A percentile compares a stretch with the other conserved stretches of the same genome.
Evolutionary conservation across 1,139 yeast genomes (phyloP).

Genomic region (Chernovozyma aurita): DNA sequence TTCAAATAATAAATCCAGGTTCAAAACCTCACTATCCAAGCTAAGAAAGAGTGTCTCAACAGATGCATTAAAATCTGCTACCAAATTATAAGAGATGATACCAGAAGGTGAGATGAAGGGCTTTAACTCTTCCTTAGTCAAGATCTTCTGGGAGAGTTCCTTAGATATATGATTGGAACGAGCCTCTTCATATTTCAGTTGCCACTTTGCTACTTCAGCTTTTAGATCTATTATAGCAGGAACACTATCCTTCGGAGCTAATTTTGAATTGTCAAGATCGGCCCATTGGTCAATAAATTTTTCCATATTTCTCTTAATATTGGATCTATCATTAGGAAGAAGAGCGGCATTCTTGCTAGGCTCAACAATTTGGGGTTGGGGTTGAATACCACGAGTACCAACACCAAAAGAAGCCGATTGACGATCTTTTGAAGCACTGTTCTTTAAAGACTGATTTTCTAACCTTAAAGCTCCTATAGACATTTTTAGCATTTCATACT

Average conservation of each 20-base stretch:
- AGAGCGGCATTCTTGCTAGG: neutral
- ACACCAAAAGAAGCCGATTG: neutral
- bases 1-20: conserved; percentile 48
- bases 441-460: conserved; percentile 38
- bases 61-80: conserved; percentile 44
- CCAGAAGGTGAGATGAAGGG: conserved; percentile 37
- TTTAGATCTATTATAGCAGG: conserved; percentile 20
- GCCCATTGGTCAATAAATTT: conserved; percentile 27
- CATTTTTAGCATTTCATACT: conserved; percentile 25
- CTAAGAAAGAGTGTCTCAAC: conserved; percentile 41
- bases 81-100: conserved; percentile 38
- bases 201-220: conserved; percentile 39
- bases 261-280: conserved; percentile 16
- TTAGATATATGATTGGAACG: conserved; percentile 26
- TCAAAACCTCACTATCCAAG: conserved; percentile 28
- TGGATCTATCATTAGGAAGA: neutral
- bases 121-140: conserved; percentile 23
- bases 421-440: conserved; percentile 15
- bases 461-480: conserved; percentile 34
- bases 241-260: conserved; percentile 11
- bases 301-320: conserved; percentile 17
- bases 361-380: neutral
- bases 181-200: conserved; percentile 40
- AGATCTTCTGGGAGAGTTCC: conserved; percentile 20
- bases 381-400: neutral